phyloP scores from a whole-genome alignment of 257 asterid species.

The Petunia axillaris region DNA sequence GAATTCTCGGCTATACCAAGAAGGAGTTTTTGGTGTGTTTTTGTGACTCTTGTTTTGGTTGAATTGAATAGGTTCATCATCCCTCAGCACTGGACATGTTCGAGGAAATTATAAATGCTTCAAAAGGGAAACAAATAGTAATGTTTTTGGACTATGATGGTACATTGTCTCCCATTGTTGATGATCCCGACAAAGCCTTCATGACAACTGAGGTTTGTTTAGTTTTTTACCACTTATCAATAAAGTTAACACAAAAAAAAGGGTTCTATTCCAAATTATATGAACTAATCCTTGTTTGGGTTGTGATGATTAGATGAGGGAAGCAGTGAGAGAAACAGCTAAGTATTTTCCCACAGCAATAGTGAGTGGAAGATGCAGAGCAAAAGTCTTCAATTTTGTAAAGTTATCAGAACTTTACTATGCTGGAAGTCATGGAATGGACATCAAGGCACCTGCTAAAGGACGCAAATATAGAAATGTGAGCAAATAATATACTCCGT shows the following conservation, averaged over 20 bases:
- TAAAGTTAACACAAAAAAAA: neutral
- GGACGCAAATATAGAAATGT: conserved; percentile 56
- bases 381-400: conserved; percentile 74
- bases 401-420: conserved; percentile 76
- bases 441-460: conserved; percentile 81
- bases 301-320: conserved; percentile 66
- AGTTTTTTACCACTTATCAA: neutral
- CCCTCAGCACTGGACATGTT: conserved; percentile 74
- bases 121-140: conserved; percentile 67
- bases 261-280: neutral
- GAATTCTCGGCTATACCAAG: neutral
- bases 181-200: conserved; percentile 75
- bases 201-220: conserved; percentile 61
- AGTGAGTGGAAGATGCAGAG: conserved; percentile 80
- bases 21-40: neutral
- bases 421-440: conserved; percentile 99
- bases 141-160: conserved; percentile 84
- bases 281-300: neutral
- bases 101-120: conserved; percentile 49
- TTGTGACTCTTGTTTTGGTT: neutral
- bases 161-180: conserved; percentile 80
- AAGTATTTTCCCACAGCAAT: conserved; percentile 85
- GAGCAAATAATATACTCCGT: conserved; percentile 26
- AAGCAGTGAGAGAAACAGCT: conserved; percentile 66
- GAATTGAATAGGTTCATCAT: conserved; percentile 48